Conservation (phyloP, 768 basidiomycete species). For the Russula abietina region DNA sequence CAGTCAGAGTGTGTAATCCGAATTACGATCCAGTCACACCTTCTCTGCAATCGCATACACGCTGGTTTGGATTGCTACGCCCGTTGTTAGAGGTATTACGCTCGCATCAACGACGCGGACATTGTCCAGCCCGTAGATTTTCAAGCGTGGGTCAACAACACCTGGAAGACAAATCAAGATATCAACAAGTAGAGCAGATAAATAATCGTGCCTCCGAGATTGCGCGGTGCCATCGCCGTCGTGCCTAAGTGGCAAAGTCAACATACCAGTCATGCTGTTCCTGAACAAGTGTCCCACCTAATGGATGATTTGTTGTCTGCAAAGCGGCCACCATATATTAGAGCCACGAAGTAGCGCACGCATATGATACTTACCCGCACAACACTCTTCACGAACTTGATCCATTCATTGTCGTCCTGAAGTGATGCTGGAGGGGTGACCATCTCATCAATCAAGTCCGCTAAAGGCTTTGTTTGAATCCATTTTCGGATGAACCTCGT, state of each 20-base stretch:
- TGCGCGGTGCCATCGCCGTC: slow-evolving; percentile 23
- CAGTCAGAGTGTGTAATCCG: background rate
- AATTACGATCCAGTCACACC: background rate
- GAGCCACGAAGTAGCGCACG: background rate
- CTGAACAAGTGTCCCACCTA: background rate
- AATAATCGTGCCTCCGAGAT: slow-evolving; percentile 12
- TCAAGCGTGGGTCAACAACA: slow-evolving; percentile 19
- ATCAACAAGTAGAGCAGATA: background rate
- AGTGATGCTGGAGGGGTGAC: slow-evolving; percentile 18
- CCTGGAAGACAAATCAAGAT: slow-evolving; percentile 8
- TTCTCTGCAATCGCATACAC: slow-evolving; percentile 24
- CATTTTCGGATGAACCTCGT: slow-evolving; percentile 20
- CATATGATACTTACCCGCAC: slow-evolving; percentile 14
- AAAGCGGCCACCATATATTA: background rate
- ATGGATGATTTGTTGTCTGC: slow-evolving; percentile 23
- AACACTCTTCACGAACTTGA: slow-evolving; percentile 14
- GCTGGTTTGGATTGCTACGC: slow-evolving; percentile 20
- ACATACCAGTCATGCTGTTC: background rate
- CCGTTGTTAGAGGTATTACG: slow-evolving; percentile 24
- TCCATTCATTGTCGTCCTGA: slow-evolving; percentile 13
- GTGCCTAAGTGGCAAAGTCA: slow-evolving; percentile 6
- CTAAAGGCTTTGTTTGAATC: slow-evolving; percentile 18
- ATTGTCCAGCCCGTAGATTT: slow-evolving; percentile 21
- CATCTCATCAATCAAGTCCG: slow-evolving; percentile 11
- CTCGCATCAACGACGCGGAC: slow-evolving; percentile 22